Percentiles rank a stretch among this genome's conserved stretches.
phyloP scores from a whole-genome alignment of 192 early-diverging fungal species.

The Coemansia sp. region DNA sequence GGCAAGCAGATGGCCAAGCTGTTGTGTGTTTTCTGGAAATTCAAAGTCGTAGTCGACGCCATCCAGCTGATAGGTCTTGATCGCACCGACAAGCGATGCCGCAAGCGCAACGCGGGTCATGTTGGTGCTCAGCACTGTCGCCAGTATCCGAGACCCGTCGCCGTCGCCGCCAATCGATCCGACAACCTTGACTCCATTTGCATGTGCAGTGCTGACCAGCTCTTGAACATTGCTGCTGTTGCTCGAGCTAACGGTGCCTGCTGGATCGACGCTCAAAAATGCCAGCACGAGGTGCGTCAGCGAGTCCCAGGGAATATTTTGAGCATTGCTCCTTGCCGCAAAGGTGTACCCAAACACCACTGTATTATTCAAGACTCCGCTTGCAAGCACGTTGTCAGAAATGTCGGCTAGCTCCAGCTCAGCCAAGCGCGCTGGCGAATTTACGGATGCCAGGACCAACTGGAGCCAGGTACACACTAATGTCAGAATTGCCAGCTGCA shows the following conservation, averaged over 20 bases:
- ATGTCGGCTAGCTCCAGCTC: slow-evolving; percentile 14
- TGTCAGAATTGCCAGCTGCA: background rate
- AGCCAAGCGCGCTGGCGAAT: background rate
- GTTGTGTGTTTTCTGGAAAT: slow-evolving; percentile 55
- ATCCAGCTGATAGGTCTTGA: slow-evolving; percentile 53
- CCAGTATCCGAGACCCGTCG: slow-evolving; percentile 60
- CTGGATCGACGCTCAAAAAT: slow-evolving; percentile 44
- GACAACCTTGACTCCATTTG: slow-evolving; percentile 54
- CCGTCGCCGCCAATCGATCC: slow-evolving; percentile 70
- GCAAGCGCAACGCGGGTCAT: slow-evolving; percentile 34
- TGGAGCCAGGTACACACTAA: background rate
- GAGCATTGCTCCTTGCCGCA: slow-evolving; percentile 17
- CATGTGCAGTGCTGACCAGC: slow-evolving; percentile 33
- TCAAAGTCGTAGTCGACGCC: slow-evolving; percentile 69
- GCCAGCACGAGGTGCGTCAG: slow-evolving; percentile 64
- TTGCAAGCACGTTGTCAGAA: slow-evolving; percentile 18
- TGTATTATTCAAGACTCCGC: slow-evolving; percentile 28
- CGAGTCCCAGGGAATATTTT: slow-evolving; percentile 48
- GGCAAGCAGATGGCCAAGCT: slow-evolving; percentile 57
- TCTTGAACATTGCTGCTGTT: slow-evolving; percentile 10
- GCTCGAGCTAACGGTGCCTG: slow-evolving; percentile 12
- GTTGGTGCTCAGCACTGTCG: slow-evolving; percentile 46
- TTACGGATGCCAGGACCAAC: background rate
- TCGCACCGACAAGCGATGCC: slow-evolving; percentile 32
- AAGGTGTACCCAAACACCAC: slow-evolving; percentile 46